Conservation (phyloP, 2,329 filamentous ascomycete genomes). For the Ascochyta viciae-villosae region DNA sequence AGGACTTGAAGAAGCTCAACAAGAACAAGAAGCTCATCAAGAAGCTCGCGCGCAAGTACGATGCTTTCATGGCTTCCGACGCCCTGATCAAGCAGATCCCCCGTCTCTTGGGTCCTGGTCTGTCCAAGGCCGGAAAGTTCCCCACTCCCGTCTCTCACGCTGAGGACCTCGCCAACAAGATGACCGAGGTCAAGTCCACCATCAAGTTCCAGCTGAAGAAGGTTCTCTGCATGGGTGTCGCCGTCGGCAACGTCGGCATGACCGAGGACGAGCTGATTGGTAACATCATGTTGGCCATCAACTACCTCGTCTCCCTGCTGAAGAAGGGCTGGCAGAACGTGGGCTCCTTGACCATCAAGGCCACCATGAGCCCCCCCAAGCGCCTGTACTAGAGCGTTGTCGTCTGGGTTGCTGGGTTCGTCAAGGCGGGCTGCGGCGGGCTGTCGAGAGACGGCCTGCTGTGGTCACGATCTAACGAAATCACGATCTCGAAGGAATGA, state of each 20-base stretch:
- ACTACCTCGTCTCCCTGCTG: slow-evolving; percentile 98
- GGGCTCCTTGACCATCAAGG: slow-evolving; percentile 99
- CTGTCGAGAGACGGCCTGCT: slow-evolving; percentile 26
- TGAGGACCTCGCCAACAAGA: slow-evolving; percentile 92
- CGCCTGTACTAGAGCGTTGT: slow-evolving; percentile 81
- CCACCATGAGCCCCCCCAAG: slow-evolving; percentile 98
- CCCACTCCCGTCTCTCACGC: slow-evolving; percentile 96
- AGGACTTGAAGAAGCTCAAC: slow-evolving; percentile 99
- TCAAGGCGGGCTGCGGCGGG: slow-evolving; percentile 18
- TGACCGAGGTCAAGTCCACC: slow-evolving; percentile 99
- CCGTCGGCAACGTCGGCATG: slow-evolving; percentile 98
- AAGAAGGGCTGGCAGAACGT: slow-evolving; percentile 99
- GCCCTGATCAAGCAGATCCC: slow-evolving; percentile 99
- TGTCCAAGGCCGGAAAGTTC: slow-evolving; percentile 90
- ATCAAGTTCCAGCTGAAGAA: slow-evolving; percentile 99
- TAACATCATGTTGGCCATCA: slow-evolving; percentile 99
- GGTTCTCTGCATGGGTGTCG: slow-evolving; percentile 99
- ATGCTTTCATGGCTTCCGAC: slow-evolving; percentile 98
- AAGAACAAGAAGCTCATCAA: slow-evolving; percentile 99
- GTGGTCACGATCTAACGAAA: slow-evolving; percentile 30
- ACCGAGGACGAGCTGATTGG: slow-evolving; percentile 91
- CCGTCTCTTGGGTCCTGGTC: slow-evolving; percentile 86
- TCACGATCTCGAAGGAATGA: slow-evolving; percentile 24
- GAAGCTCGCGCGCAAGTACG: slow-evolving; percentile 99
- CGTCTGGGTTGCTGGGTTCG: slow-evolving; percentile 23